phyloP scores from a whole-genome alignment of 345 rosid species.

The Erodium maritimum region DNA sequence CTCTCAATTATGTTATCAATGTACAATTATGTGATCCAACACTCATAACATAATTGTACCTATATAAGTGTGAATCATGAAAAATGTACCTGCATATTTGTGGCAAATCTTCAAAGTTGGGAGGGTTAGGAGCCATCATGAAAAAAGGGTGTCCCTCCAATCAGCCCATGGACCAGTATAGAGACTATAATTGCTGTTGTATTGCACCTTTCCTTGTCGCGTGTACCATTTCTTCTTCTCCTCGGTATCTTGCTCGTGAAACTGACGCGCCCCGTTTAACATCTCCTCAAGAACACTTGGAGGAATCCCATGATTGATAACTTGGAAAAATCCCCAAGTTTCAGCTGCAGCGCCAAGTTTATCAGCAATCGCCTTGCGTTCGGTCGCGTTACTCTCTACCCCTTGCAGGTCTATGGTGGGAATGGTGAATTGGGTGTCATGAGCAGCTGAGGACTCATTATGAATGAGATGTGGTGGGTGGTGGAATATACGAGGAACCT shows the following conservation, averaged over 20 bases:
- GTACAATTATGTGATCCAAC: no score
- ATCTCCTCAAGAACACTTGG: constrained; percentile 7
- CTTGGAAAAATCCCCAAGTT: constrained; percentile 21
- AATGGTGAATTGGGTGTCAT: constrained; percentile 6
- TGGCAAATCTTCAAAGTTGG: constrained; percentile 13
- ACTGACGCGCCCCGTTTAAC: constrained; percentile 10
- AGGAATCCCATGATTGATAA: constrained; percentile 14
- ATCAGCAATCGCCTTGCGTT: neutral
- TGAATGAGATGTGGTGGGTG: neutral
- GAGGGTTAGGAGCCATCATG: constrained; percentile 11
- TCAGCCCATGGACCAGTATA: constrained; percentile 12
- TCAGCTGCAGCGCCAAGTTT: constrained; percentile 5
- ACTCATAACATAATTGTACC: neutral
- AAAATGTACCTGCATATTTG: constrained; percentile 9
- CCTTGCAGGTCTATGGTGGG: no score
- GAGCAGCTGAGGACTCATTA: neutral
- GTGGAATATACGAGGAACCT: constrained; percentile 9
- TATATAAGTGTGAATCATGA: neutral
- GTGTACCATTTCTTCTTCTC: constrained; percentile 15
- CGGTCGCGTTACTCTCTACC: neutral
- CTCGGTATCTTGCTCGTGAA: constrained; percentile 12
- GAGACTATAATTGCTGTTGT: constrained; percentile 14
- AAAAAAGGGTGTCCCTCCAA: constrained; percentile 18
- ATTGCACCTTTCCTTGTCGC: constrained; percentile 8
- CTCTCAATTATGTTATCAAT: neutral